Base-by-base conservation (phyloP, 768 basidiomycete species). In the Stropharia rugosoannulata region DNA sequence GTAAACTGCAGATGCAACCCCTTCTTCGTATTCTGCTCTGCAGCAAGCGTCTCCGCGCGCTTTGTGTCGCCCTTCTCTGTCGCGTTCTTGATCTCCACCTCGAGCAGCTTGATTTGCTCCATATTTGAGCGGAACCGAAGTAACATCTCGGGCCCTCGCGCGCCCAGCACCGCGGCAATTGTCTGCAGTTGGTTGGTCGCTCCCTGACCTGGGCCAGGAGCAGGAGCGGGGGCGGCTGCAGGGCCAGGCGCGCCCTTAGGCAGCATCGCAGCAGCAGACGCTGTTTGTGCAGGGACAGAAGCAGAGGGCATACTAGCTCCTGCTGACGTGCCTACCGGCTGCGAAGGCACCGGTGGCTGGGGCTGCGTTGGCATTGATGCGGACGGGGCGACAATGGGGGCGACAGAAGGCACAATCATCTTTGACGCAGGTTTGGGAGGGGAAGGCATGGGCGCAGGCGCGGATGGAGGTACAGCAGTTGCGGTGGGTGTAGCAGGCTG, bases 401-500 rank as follows among this genome's bases (percentile, higher is more conserved):
- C 27, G 38, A 45, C 29, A 12, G 48, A 16, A 19, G 40, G 27
- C 22, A 22, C 22, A 4, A 27, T 40, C 58, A 68, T 56, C 39
- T 68, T 71, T 27, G 60, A 54, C 32, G 63, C 49, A 1, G 55
- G 49, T n/a, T 54, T 50, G 10, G 59, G 57, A 16, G 57, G 22
- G 45, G 59, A 49, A 35, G 68, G 16, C 51, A 58, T 52, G 40
- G 67, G 43, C 54, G 25, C 49, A 40, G 66, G 51, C 57, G 62
- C 16, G 39, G 29, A 56, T 59, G 64, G n/a, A 66, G 64, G 8
- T 58, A 10, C 39, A 11, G 42, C 22, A 41, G 49, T 18, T 13
- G 64, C 59, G 55, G 39, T 52, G 66, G 62, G 19, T 67, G 65
- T 16, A 59, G 63, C 25, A 8, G 69, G 57, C 11, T 67, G 64